Percentiles rank a stretch among this genome's conserved stretches.
Conservation (phyloP, 1,284 basidiomycete genomes). For the Ceratobasidium sp. region DNA sequence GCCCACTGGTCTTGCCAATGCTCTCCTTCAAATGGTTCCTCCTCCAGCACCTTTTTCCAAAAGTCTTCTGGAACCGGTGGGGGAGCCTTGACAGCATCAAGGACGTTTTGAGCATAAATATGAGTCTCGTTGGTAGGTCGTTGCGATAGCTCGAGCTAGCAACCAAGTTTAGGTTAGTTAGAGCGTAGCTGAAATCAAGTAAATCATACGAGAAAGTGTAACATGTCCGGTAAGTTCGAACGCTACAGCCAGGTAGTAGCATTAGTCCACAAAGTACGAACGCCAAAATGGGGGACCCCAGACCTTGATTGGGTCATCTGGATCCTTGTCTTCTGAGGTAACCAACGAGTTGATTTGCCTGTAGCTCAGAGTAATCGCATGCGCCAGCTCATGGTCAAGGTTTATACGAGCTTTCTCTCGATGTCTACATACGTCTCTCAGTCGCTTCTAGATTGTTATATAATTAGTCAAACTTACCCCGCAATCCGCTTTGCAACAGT, state of each 20-base stretch:
- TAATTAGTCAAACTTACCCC: slow-evolving; percentile 20
- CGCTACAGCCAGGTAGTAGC: slow-evolving; percentile 58
- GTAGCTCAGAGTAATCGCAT: slow-evolving; percentile 70
- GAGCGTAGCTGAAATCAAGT: slow-evolving; percentile 7
- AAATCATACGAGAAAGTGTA: slow-evolving; percentile 75
- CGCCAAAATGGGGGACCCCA: slow-evolving; percentile 44
- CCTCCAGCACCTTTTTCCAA: slow-evolving; percentile 72
- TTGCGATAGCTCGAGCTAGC: slow-evolving; percentile 70
- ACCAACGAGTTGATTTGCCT: slow-evolving; percentile 66
- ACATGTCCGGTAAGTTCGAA: slow-evolving; percentile 73
- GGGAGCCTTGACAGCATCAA: slow-evolving; percentile 66
- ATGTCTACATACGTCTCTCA: slow-evolving; percentile 60
- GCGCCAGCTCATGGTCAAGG: slow-evolving; percentile 69
- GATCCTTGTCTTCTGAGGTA: slow-evolving; percentile 64
- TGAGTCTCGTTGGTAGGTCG: slow-evolving; percentile 67
- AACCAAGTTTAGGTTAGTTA: slow-evolving; percentile 24
- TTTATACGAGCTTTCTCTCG: slow-evolving; percentile 78
- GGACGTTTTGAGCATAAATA: slow-evolving; percentile 66
- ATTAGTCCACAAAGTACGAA: slow-evolving; percentile 39
- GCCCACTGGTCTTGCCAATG: slow-evolving; percentile 50
- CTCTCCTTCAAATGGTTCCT: slow-evolving; percentile 52
- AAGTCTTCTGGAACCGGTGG: slow-evolving; percentile 54
- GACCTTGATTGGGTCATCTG: slow-evolving; percentile 77
- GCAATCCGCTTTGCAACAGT: slow-evolving; percentile 35
- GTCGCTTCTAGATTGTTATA: neutral